Evolutionary conservation across 106 monocot species (phyloP), one percentile per base, ranked within the genome.

Genomic region (Dendrobium nobile): DNA sequence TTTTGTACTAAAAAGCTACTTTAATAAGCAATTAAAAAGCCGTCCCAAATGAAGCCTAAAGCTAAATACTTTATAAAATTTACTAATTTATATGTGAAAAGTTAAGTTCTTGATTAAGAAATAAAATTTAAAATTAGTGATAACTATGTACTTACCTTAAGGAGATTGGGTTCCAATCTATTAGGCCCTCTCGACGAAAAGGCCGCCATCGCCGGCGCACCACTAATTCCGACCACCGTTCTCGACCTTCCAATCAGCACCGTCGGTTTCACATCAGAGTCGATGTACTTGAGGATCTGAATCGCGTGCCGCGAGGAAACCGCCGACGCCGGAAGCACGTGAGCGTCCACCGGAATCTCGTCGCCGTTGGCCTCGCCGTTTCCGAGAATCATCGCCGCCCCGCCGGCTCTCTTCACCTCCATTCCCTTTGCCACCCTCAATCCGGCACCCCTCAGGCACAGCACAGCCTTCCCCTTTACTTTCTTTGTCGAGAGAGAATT

Each of bases 141-240:
- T 37, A 37, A 37, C 1, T 56, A 16, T 19, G 13, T 67, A 11
- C 22, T 13, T 85, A 90, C 95, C 92, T 96, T 96, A 70, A 96
- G 84, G 80, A 96, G 85, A 22, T 82, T 87, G 43, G 93, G 95
- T 41, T 93, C 95, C 43, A 93, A 24, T 4, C 80, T 54, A 43
- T 93, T 96, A 5, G 95, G 95, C 3, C 95, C 95, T 2, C 91
- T 81, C 44, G 95, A 96, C 0, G 95, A 91, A 83, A 96, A 96
- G 20, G 89, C 87, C 3, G 93, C 84, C 87, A 96, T 87, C 83
- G 89, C 80, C 2, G 95, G 95, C 11, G 95, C 85, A 0, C 89
- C 88, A 47, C 47, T 83, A 24, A 84, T 80, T 73, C 64, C 82
- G 3, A 91, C 13, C 31, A 83, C 79, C 7, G 95, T 96, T 18